These are phyloP conservation scores for Pelargonium australe DNA, from an alignment of 441 rosid species.

Conservation along the genomic window DNA sequence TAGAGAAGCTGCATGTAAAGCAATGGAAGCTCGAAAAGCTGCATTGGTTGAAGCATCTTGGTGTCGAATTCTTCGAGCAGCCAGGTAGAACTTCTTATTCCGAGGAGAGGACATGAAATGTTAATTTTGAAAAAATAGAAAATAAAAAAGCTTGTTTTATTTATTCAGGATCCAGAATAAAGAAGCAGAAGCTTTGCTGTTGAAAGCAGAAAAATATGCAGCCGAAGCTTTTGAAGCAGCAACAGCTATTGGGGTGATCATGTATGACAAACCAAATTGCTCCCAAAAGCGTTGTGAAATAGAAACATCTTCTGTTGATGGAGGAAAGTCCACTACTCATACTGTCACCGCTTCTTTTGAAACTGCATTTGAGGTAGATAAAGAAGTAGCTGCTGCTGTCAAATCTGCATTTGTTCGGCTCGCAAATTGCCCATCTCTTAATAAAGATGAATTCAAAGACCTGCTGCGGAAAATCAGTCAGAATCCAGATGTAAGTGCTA, in stretches of 20 bases:
- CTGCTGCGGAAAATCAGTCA: conserved; percentile 63
- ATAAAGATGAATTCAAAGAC: conserved; percentile 62
- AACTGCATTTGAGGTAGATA: conserved; percentile 86
- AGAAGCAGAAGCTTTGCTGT: conserved; percentile 59
- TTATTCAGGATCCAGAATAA: conserved; percentile 55
- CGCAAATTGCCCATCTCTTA: conserved; percentile 45
- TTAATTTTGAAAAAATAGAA: not conserved
- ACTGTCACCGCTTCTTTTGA: conserved; percentile 76
- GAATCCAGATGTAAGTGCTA: conserved; percentile 50
- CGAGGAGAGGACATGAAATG: not conserved
- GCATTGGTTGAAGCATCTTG: conserved; percentile 90
- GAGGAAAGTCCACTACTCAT: conserved; percentile 56
- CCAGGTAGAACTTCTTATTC: conserved; percentile 43
- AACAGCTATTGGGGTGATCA: conserved; percentile 70
- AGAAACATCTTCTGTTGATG: conserved; percentile 42
- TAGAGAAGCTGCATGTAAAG: conserved; percentile 73
- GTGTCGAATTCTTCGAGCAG: conserved; percentile 79
- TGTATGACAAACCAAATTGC: conserved; percentile 71
- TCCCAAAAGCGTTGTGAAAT: conserved; percentile 45
- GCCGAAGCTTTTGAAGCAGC: conserved; percentile 87
- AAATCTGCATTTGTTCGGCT: conserved; percentile 67
- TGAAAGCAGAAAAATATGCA: conserved; percentile 63
- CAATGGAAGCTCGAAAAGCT: conserved; percentile 84
- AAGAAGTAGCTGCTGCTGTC: conserved; percentile 85
- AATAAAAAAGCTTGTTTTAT: conserved; percentile 2